Evolutionary conservation across 1,139 yeast genomes (phyloP), one percentile per base, ranked within the genome.

Genomic region (Blastobotrys aristatus): DNA sequence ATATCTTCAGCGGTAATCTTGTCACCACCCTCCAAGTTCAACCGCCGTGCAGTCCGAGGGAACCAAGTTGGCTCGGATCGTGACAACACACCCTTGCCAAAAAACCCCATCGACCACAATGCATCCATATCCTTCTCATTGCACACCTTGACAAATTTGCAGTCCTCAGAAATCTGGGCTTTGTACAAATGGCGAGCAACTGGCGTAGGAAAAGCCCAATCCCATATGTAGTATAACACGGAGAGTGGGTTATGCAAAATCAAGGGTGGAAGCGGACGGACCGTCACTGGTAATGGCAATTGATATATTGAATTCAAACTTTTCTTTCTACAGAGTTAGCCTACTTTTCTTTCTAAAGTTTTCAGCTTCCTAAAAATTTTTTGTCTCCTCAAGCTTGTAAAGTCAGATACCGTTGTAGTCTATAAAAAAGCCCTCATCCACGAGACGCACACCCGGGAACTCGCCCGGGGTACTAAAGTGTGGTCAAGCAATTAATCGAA

Each of bases 341-440:
- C 20, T 31, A 18, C 16, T 39, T 13, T 7, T n/a, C 22, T 20
- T 26, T 8, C 8, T 27, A 27, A 3, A 4, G 17, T 22, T 24
- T 16, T 13, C 10, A 10, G 5, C 10, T 3, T 20, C 14, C 30
- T 21, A 8, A 14, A 36, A 36, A 6, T 24, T 10, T 24, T 24
- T 24, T 10, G 27, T 24, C 27, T 18, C 4, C 4, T 30, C n/a
- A n/a, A n/a, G n/a, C 14, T 33, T 16, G 5, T 6, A 4, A 48
- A 53, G 53, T 89, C 97, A 89, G 97, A 89, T 89, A 89, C 97
- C 97, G 97, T 89, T 89, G 97, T 89, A 89, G 97, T 90, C 97
- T 82, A 79, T 81, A 80, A 27, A 3, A 11, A 55, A 40, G 50
- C 50, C 41, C 35, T 44, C 52, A 47, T 44, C 45, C 48, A 47